Evolutionary conservation across 2,329 filamentous ascomycete species (phyloP).

Genomic region (Cytospora schulzeri): DNA sequence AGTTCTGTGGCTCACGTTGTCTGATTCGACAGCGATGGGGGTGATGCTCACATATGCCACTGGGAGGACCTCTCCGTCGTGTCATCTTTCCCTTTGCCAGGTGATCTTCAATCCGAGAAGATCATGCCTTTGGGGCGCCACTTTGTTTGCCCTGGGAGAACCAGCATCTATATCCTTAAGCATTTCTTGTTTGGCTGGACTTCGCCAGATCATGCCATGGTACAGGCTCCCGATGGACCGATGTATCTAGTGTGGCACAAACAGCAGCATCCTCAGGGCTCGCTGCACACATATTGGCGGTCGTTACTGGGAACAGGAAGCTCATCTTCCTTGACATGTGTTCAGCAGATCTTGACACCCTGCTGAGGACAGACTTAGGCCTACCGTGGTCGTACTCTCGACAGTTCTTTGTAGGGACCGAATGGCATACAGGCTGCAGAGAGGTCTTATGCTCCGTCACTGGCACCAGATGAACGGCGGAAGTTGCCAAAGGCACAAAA

Average conservation of each 20-base stretch:
- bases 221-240: rapidly evolving
- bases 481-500: not conserved
- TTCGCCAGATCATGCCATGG: not conserved
- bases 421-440: slow-evolving; percentile 34
- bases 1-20: not conserved
- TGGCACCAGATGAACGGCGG: not conserved
- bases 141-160: not conserved
- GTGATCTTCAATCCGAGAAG: not conserved
- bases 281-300: slow-evolving; percentile 31
- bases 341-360: slow-evolving; percentile 27
- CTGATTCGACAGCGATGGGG: not conserved
- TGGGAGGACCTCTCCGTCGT: not conserved
- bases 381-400: slow-evolving; percentile 31
- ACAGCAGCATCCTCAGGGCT: not conserved
- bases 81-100: not conserved
- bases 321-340: slow-evolving; percentile 37
- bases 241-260: not conserved
- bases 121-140: not conserved
- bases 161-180: not conserved
- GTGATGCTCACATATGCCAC: not conserved
- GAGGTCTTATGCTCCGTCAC: slow-evolving; percentile 29
- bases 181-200: not conserved
- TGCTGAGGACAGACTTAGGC: not conserved
- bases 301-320: slow-evolving; percentile 21
- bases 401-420: slow-evolving; percentile 33